Base-by-base conservation (phyloP, 2,329 filamentous ascomycete genomes). In the Colletotrichum echinochloae region DNA sequence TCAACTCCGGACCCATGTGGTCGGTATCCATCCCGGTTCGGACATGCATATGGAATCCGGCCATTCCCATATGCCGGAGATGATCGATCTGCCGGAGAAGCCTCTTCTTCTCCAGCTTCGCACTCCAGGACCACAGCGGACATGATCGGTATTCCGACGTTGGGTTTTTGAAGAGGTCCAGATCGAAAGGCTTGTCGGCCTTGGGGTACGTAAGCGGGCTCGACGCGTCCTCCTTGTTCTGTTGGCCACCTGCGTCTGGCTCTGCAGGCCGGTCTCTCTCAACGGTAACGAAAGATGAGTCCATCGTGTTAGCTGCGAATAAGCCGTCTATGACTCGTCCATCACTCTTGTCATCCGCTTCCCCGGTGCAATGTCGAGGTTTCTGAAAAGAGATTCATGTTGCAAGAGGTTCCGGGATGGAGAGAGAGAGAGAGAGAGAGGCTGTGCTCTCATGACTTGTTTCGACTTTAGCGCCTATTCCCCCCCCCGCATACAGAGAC, bases 21-120 rank as follows among this genome's bases (percentile, higher is more conserved):
- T 76, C 75, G 9, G 77, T 80, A 55, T 79, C 78, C 18, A 80
- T 75, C 2, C 78, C 78, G 3, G 74, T 76, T 20, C 77, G 73
- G 20, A 75, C 74, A 71, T 79, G 77, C 73, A 79, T 78, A 37
- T 77, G 75, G 49, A 79, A 79, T 3, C 78, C 78, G 4, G 77
- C 78, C 66, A 79, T 72, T 3, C 78, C 77, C 78, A 80, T 79
- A 12, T 76, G 75, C 20, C 68, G 49, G 23, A 79, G 75, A 63
- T 74, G 57, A 60, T 79, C 76, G 37, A 80, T 78, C 59, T 80
- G 77, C 26, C 76, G 73, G 2, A 76, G 73, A 57, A 79, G 63
- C 63, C 76, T 74, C 14, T 68, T 66, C 66, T 75, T 75, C 12
- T 78, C 73, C 11, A 78, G 74, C 46, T 74, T 76, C 3, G 72